Percentiles rank a stretch among this genome's conserved stretches.
Evolutionary conservation across 2,329 filamentous ascomycete genomes (phyloP).

Genomic region (Calonectria hongkongensis): DNA sequence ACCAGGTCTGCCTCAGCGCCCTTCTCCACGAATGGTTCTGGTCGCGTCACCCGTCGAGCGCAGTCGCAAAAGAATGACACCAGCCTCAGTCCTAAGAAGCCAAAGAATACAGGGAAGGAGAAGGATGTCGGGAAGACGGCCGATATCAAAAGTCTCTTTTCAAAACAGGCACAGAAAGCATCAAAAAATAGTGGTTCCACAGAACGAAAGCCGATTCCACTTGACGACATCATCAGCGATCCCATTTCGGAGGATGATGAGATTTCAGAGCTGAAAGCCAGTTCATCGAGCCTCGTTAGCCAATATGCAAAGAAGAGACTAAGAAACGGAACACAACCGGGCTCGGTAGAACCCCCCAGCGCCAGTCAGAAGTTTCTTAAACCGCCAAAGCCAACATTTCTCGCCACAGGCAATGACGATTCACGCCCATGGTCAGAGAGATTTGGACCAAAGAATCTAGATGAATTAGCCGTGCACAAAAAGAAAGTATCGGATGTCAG

Average conservation of each 20-base stretch:
- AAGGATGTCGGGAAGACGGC: constrained; percentile 73
- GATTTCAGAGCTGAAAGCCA: constrained; percentile 70
- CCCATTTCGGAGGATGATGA: constrained; percentile 78
- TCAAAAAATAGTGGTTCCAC: constrained; percentile 58
- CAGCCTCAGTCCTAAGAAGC: constrained; percentile 63
- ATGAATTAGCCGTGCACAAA: constrained; percentile 95
- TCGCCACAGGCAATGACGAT: constrained; percentile 68
- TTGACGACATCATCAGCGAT: constrained; percentile 72
- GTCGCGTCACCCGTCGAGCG: constrained; percentile 51
- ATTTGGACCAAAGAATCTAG: constrained; percentile 83
- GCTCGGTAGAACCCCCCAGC: constrained; percentile 50
- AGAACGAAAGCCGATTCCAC: constrained; percentile 54
- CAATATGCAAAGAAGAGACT: constrained; percentile 73
- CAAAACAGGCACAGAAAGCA: constrained; percentile 74
- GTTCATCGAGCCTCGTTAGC: constrained; percentile 73
- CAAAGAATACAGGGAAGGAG: constrained; percentile 61
- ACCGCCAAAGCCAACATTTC: constrained; percentile 59
- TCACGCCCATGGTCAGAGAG: constrained; percentile 90
- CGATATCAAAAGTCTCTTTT: constrained; percentile 76
- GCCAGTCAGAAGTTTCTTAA: constrained; percentile 73
- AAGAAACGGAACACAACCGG: constrained; percentile 59
- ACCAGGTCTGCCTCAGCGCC: constrained; percentile 47
- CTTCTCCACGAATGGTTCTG: constrained; percentile 48
- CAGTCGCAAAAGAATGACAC: constrained; percentile 56
- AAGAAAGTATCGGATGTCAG: constrained; percentile 93